phyloP scores from a whole-genome alignment of 495 filamentous ascomycete species.

The Penicillium pancosmium region DNA sequence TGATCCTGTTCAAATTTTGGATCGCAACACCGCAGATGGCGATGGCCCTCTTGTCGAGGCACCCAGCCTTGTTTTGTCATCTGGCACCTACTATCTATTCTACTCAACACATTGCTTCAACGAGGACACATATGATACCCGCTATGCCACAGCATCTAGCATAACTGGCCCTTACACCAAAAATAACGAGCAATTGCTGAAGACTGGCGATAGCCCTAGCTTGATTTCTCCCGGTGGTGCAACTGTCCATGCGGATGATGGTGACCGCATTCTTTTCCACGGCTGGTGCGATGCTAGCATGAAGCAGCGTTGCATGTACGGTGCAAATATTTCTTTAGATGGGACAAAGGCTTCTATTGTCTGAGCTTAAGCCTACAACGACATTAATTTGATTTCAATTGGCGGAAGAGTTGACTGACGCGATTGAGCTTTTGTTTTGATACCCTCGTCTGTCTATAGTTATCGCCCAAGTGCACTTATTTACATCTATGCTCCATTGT shows the following conservation, averaged over 20 bases:
- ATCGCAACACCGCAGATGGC: slow-evolving; percentile 44
- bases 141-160: slow-evolving; percentile 51
- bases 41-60: slow-evolving; percentile 68
- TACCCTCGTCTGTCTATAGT: background rate
- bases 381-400: background rate
- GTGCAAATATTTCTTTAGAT: slow-evolving; percentile 34
- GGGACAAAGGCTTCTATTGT: slow-evolving; percentile 28
- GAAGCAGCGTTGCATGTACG: slow-evolving; percentile 34
- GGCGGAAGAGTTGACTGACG: background rate
- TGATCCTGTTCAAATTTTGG: slow-evolving; percentile 54
- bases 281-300: slow-evolving; percentile 44
- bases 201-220: slow-evolving; percentile 38
- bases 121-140: slow-evolving; percentile 54
- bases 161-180: slow-evolving; percentile 53
- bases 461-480: too few relatives aligned
- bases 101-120: slow-evolving; percentile 63
- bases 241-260: slow-evolving; percentile 41
- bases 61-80: slow-evolving; percentile 51
- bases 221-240: slow-evolving; percentile 58
- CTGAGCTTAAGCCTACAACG: slow-evolving; percentile 4
- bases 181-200: slow-evolving; percentile 36
- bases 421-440: background rate
- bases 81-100: slow-evolving; percentile 58
- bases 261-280: slow-evolving; percentile 54
- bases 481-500: too few relatives aligned